Percentiles rank a stretch among this genome's conserved stretches.
Evolutionary conservation across 2,329 filamentous ascomycete species (phyloP).

Genomic region (Cercospora citrullina): DNA sequence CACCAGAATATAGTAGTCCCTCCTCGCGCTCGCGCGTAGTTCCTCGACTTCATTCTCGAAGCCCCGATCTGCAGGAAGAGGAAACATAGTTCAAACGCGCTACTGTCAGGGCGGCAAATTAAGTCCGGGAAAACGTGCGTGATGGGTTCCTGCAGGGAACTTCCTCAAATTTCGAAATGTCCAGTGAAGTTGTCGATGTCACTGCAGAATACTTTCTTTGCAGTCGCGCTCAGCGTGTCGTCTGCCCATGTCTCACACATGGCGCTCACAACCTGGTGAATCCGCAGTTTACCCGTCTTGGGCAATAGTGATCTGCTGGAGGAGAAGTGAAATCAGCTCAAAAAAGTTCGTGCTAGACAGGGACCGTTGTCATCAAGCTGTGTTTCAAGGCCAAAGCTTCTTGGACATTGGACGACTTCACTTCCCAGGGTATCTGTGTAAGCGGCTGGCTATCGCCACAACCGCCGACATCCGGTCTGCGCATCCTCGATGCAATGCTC

Average conservation of each 20-base stretch:
- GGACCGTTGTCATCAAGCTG: not conserved
- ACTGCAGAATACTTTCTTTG: not conserved
- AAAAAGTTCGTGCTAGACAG: conserved; percentile 2
- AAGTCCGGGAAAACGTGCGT: not conserved
- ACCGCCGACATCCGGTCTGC: not conserved
- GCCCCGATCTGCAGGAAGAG: not conserved
- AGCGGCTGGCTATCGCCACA: not conserved
- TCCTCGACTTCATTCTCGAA: not conserved
- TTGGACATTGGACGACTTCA: not conserved
- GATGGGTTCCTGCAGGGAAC: not conserved
- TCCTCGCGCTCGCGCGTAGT: not conserved
- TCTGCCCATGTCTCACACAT: conserved; percentile 7
- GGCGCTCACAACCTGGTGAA: not conserved
- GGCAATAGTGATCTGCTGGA: not conserved
- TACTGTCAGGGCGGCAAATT: not conserved
- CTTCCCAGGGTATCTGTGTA: not conserved
- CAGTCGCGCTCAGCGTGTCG: not conserved
- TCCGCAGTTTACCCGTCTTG: not conserved
- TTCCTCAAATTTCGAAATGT: not conserved
- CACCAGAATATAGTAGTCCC: not conserved
- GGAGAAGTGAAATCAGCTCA: not conserved
- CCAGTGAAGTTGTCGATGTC: not conserved
- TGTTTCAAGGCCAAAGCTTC: not conserved
- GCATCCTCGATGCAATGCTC: not conserved
- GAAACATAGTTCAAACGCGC: conserved; percentile 1